Percentiles rank a stretch among this genome's conserved stretches.
These are phyloP conservation scores for Beauveria pseudobassiana DNA, from an alignment of 2,329 filamentous ascomycete genomes.

Conservation along the genomic window DNA sequence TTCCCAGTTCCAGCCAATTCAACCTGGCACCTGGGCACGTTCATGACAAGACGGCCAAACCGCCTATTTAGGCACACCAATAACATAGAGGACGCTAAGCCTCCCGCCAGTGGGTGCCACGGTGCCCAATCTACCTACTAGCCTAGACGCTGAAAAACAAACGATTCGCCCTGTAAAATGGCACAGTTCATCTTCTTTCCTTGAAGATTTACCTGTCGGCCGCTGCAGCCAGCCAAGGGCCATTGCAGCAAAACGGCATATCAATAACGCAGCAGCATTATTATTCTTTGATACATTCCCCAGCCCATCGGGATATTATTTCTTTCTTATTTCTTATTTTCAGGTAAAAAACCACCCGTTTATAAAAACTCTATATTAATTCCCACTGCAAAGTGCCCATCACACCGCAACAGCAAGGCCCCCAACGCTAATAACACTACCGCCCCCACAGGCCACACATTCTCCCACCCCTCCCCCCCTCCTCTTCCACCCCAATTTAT, in stretches of 20 bases:
- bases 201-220: background rate
- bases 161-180: background rate
- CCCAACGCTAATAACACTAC: background rate
- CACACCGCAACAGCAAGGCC: background rate
- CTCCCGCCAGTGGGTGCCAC: no score
- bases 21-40: no score
- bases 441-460: background rate
- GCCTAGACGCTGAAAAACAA: background rate
- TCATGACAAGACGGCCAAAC: no score
- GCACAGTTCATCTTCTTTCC: background rate
- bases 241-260: no score
- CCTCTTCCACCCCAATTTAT: no score
- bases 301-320: background rate
- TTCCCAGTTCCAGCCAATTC: no score
- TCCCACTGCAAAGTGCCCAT: background rate
- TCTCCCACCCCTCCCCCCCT: background rate
- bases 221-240: background rate
- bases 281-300: background rate
- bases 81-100: no score
- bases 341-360: background rate
- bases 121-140: background rate
- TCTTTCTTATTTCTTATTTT: background rate
- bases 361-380: background rate
- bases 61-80: no score
- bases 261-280: no score